Evolutionary conservation across 108 stramenopile genomes (phyloP).

Genomic region (Hondaea fermentalgiana): DNA sequence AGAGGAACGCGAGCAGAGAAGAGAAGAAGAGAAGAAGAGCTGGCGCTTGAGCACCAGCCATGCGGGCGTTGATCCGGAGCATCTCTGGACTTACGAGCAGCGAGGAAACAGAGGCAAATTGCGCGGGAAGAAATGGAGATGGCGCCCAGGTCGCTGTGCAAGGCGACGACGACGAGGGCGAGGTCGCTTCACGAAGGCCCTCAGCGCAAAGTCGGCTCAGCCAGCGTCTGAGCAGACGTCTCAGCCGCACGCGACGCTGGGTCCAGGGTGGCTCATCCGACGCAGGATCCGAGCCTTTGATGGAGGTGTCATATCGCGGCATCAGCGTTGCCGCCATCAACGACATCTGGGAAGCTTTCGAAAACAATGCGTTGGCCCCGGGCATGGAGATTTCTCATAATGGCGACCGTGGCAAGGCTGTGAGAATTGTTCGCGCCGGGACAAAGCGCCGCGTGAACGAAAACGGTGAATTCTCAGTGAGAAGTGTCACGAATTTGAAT

Average conservation of each 20-base stretch:
- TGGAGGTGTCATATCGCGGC: neutral
- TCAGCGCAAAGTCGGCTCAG: neutral
- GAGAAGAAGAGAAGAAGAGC: too few relatives aligned
- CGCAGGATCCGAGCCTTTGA: neutral
- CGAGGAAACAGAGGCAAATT: too few relatives aligned
- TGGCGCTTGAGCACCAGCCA: too few relatives aligned
- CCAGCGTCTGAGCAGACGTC: neutral
- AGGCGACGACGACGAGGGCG: neutral
- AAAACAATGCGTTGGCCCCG: neutral
- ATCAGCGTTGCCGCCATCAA: neutral
- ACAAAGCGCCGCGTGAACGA: neutral
- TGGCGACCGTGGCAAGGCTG: neutral
- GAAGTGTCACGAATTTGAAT: neutral
- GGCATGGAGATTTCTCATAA: neutral
- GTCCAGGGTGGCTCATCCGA: neutral
- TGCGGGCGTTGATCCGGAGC: too few relatives aligned
- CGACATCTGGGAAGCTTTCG: neutral
- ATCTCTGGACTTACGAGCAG: too few relatives aligned
- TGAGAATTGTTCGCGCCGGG: neutral
- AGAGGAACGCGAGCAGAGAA: too few relatives aligned
- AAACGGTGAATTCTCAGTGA: neutral
- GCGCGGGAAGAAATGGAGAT: neutral
- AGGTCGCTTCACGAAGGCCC: neutral
- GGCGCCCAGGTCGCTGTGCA: neutral
- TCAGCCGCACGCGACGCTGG: neutral